These are phyloP conservation scores for Oryza meridionalis DNA, from an alignment of 176 grass and related monocot species.

Conservation along the genomic window DNA sequence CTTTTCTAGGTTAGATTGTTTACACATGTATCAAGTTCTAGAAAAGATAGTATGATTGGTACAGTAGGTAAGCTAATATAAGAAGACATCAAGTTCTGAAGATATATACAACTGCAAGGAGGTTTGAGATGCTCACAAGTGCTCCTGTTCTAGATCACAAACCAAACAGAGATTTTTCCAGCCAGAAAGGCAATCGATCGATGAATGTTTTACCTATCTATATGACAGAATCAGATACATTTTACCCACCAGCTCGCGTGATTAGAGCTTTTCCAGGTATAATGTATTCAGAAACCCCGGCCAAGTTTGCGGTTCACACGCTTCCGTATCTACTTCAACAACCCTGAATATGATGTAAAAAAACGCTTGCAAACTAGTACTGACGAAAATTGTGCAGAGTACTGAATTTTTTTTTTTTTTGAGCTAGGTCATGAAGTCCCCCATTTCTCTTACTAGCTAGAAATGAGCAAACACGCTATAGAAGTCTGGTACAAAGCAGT, in stretches of 20 bases:
- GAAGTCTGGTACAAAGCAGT: too few species aligned
- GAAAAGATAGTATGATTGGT: neutral
- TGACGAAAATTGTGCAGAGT: neutral
- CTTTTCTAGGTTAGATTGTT: neutral
- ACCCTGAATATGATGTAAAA: neutral
- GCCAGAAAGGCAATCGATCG: neutral
- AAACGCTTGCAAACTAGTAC: neutral
- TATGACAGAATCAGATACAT: neutral
- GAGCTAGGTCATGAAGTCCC: too few species aligned
- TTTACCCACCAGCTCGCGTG: too few species aligned
- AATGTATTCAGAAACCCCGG: neutral
- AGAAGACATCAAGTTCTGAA: neutral
- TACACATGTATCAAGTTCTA: neutral
- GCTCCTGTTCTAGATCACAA: neutral
- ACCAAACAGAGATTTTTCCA: neutral
- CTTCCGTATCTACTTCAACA: slow-evolving; percentile 28
- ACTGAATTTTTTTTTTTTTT: too few species aligned
- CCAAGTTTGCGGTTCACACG: neutral
- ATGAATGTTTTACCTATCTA: neutral
- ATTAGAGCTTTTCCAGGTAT: too few species aligned
- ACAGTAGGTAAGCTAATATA: slow-evolving; percentile 17
- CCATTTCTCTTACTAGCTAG: too few species aligned
- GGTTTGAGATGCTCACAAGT: neutral
- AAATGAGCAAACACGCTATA: too few species aligned
- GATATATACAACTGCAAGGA: slow-evolving; percentile 4